phyloP scores from a whole-genome alignment of 225 moss, liverwort and hornwort genomes.

The Sphagnum tenellum region DNA sequence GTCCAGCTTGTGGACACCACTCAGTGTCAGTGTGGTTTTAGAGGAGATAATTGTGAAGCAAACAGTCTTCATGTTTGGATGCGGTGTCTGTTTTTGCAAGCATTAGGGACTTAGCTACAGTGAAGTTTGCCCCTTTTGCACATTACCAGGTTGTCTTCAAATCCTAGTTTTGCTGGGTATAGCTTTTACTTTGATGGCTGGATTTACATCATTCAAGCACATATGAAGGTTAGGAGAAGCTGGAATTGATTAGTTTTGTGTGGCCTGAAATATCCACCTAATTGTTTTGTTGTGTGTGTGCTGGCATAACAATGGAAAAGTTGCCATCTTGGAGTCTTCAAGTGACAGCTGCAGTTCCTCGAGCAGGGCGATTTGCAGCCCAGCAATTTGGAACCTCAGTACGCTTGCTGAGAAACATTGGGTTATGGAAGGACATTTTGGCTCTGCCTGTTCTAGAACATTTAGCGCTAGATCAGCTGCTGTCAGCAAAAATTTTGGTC shows the following conservation, averaged over 20 bases:
- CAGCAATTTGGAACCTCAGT: slow-evolving; percentile 87
- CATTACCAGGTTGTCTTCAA: too few species aligned
- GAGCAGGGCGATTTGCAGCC: slow-evolving; percentile 60
- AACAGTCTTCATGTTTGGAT: too few species aligned
- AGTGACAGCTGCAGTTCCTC: slow-evolving; percentile 70
- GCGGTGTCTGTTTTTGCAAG: too few species aligned
- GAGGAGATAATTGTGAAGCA: not conserved
- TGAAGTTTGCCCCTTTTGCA: too few species aligned
- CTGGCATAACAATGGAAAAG: slow-evolving; percentile 17
- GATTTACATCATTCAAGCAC: too few species aligned
- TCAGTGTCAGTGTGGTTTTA: not conserved
- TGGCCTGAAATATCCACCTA: too few species aligned
- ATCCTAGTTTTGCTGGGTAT: too few species aligned
- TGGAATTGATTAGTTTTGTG: too few species aligned
- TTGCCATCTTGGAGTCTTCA: slow-evolving; percentile 82
- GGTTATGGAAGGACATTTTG: slow-evolving; percentile 82
- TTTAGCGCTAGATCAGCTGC: slow-evolving; percentile 73
- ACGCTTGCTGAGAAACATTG: slow-evolving; percentile 81
- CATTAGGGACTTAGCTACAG: too few species aligned
- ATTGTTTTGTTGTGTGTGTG: not conserved
- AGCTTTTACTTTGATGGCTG: too few species aligned
- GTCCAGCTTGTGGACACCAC: not conserved
- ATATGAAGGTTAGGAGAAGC: too few species aligned
- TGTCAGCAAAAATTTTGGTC: slow-evolving; percentile 80
- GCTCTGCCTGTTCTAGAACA: slow-evolving; percentile 70